Evolutionary conservation across 805 yeast species (phyloP).

Genomic region (Wickerhamomyces sydowiorum): DNA sequence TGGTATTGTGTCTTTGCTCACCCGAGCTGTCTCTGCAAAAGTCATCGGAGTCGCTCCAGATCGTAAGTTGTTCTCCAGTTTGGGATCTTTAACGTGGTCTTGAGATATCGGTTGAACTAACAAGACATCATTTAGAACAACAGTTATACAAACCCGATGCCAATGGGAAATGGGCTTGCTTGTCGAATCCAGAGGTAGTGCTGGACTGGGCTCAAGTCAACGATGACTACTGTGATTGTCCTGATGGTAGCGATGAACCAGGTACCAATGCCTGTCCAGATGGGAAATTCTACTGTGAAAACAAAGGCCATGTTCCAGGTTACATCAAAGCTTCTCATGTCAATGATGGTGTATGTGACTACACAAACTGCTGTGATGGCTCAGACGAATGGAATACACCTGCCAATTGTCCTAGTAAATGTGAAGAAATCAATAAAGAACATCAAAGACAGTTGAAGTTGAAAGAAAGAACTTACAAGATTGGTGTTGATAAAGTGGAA

Average conservation of each 20-base stretch:
- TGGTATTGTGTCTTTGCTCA: constrained; percentile 15
- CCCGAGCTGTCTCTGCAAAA: constrained; percentile 2
- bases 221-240: constrained; percentile 93
- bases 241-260: constrained; percentile 97
- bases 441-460: constrained; percentile 6
- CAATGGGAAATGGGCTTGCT: constrained; percentile 62
- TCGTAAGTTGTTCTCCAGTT: constrained; percentile 1
- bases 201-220: constrained; percentile 62
- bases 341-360: constrained; percentile 91
- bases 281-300: constrained; percentile 64
- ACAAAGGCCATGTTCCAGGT: constrained; percentile 61
- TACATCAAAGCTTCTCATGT: constrained; percentile 63
- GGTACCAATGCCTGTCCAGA: constrained; percentile 80
- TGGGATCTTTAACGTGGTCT: neutral
- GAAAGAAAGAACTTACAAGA: constrained; percentile 8
- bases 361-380: constrained; percentile 88
- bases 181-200: constrained; percentile 58
- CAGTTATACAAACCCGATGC: constrained; percentile 45
- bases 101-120: neutral
- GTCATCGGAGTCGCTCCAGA: constrained; percentile 18
- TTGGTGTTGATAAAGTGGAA: constrained; percentile 14
- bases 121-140: constrained; percentile 15
- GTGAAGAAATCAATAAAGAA: constrained; percentile 23
- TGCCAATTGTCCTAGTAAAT: constrained; percentile 20
- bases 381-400: constrained; percentile 58